Evolutionary conservation across 148 eudicot genomes (phyloP), one percentile per base, ranked within the genome.

Genomic region (Spergularia marina): DNA sequence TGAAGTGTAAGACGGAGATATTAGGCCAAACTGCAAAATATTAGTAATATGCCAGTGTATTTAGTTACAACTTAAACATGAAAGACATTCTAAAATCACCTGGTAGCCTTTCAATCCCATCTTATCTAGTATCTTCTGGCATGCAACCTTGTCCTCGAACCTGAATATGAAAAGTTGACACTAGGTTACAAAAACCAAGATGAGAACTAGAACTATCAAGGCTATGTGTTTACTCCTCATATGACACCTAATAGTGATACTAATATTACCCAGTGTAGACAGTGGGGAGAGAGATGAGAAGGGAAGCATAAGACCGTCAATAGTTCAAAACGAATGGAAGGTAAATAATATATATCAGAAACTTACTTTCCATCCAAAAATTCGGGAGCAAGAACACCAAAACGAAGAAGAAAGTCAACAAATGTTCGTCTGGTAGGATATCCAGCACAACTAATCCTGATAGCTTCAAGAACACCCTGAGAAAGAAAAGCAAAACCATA

Each of bases 381-480:
- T 83, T 92, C 99, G 0, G 99, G 98, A 86, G 97, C 98, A 85
- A 96, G 98, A 70, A 92, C 90, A 83, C 97, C 97, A 86, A 96
- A 96, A 57, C 99, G 91, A 17, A 88, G 86, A 74, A 96, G 91
- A 86, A 96, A 96, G 83, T 96, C 99, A 64, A 79, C 85, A 81
- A 96, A 96, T 68, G 99, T 92, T 71, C 98, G 84, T 79, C 99
- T 88, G 12, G 99, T 96, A 17, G 99, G 99, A 85, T 96, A 96
- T 78, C 99, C 99, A 81, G 99, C 99, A 81, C 99, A 96, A 71
- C 99, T 96, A 71, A 96, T 96, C 82, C 99, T 88, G 81, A 96
- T 96, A 74, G 99, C 99, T 90, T 96, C 99, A 77, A 96, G 95
- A 77, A 96, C 99, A 87, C 99, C 99, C 99, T 96, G 75, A 30